Conservation (phyloP, 768 basidiomycete genomes). For the Pleurotus sapidus region DNA sequence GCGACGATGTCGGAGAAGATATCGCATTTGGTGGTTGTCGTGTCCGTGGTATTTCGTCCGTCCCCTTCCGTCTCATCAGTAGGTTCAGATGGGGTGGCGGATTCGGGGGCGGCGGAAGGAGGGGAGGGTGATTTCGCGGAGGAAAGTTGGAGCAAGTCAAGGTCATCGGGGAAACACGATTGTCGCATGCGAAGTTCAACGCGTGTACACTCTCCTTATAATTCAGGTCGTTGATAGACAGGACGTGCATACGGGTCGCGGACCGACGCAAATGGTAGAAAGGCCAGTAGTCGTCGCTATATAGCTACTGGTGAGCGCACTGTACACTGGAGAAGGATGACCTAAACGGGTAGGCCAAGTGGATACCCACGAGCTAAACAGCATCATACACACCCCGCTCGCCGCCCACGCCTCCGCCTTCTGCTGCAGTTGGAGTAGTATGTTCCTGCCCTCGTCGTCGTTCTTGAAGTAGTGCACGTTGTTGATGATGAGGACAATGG, state of each 20-base stretch:
- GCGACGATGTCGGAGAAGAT: slow-evolving; percentile 40
- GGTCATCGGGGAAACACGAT: slow-evolving; percentile 1
- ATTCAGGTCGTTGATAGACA: slow-evolving; percentile 72
- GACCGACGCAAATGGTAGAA: slow-evolving; percentile 62
- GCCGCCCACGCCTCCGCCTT: slow-evolving; percentile 85
- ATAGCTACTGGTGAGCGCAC: too few relatives aligned
- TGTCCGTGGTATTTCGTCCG: too few relatives aligned
- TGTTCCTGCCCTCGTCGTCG: slow-evolving; percentile 70
- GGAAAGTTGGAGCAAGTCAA: slow-evolving; percentile 20
- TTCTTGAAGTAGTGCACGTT: slow-evolving; percentile 76
- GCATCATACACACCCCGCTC: slow-evolving; percentile 67
- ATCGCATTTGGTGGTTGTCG: background rate
- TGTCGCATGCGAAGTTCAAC: slow-evolving; percentile 47
- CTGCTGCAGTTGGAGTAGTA: slow-evolving; percentile 84
- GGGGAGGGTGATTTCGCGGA: too few relatives aligned
- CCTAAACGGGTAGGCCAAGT: too few relatives aligned
- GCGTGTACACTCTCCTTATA: slow-evolving; percentile 57
- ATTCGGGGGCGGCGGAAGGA: too few relatives aligned
- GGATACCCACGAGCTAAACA: slow-evolving; percentile 65
- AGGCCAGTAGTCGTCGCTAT: slow-evolving; percentile 77
- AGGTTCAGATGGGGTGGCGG: too few relatives aligned
- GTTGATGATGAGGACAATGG: slow-evolving; percentile 79
- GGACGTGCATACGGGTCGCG: slow-evolving; percentile 23
- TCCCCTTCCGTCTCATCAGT: too few relatives aligned
- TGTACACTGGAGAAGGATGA: too few relatives aligned